These are phyloP conservation scores for Plicaturopsis crispa DNA, from an alignment of 768 basidiomycete species.

Conservation along the genomic window DNA sequence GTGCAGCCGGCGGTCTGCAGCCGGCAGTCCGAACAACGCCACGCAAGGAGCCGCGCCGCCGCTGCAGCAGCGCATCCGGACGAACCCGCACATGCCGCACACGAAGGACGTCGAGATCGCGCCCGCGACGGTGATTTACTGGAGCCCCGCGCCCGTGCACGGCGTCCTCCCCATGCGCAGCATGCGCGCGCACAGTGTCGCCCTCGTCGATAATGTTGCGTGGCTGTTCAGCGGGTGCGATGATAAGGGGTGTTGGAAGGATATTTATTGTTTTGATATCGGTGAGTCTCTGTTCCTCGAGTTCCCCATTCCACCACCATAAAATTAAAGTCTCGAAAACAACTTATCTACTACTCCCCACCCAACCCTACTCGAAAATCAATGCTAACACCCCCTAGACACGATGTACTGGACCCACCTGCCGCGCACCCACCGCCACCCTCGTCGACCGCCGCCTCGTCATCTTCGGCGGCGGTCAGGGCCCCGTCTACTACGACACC, in stretches of 20 bases:
- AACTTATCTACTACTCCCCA: not conserved
- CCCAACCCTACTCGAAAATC: slow-evolving; percentile 49
- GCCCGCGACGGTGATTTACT: slow-evolving; percentile 76
- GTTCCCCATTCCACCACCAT: too few relatives aligned
- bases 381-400: slow-evolving; percentile 81
- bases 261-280: slow-evolving; percentile 81
- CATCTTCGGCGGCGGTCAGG: slow-evolving; percentile 84
- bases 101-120: slow-evolving; percentile 49
- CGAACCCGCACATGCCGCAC: slow-evolving; percentile 61
- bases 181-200: slow-evolving; percentile 80
- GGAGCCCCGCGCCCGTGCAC: slow-evolving; percentile 78
- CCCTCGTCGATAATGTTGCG: slow-evolving; percentile 71
- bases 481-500: slow-evolving; percentile 73
- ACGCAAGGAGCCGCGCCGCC: slow-evolving; percentile 14
- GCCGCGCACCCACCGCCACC: slow-evolving; percentile 84
- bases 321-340: too few relatives aligned
- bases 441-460: slow-evolving; percentile 75
- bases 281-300: too few relatives aligned
- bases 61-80: slow-evolving; percentile 18
- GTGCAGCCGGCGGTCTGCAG: too few relatives aligned
- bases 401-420: slow-evolving; percentile 68
- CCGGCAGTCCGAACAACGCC: slow-evolving; percentile 17
- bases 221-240: slow-evolving; percentile 93
- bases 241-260: slow-evolving; percentile 63
- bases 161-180: slow-evolving; percentile 57